phyloP scores from a whole-genome alignment of 2,329 filamentous ascomycete genomes.

The Sphaceloma murrayae region DNA sequence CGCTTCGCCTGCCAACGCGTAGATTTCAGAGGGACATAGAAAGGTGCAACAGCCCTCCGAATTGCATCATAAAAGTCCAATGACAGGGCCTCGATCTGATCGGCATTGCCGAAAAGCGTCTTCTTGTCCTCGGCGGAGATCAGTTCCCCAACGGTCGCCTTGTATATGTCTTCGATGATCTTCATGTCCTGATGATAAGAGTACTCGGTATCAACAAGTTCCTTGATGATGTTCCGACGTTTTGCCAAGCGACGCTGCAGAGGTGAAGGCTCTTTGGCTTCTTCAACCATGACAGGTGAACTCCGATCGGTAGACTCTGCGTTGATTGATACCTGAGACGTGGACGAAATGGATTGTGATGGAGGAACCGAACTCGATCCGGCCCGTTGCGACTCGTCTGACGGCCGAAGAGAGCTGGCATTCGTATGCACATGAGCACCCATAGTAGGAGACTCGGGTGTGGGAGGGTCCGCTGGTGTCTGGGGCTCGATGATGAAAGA shows the following conservation, averaged over 20 bases:
- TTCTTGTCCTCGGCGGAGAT: conserved; percentile 78
- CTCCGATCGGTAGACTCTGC: conserved; percentile 20
- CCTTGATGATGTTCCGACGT: conserved; percentile 76
- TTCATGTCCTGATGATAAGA: conserved; percentile 92
- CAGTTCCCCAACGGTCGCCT: conserved; percentile 69
- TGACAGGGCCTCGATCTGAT: conserved; percentile 82
- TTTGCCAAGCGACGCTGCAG: conserved; percentile 61
- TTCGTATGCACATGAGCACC: conserved; percentile 8
- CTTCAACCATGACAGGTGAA: conserved; percentile 24
- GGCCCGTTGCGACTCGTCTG: conserved; percentile 18
- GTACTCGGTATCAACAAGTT: conserved; percentile 86
- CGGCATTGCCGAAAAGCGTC: conserved; percentile 83
- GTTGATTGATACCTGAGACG: conserved; percentile 24
- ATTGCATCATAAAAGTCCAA: conserved; percentile 67
- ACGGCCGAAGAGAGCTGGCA: conserved; percentile 15
- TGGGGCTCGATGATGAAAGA: conserved; percentile 11
- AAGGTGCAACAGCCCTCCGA: conserved; percentile 66
- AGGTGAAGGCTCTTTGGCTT: conserved; percentile 30
- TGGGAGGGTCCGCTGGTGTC: conserved; percentile 6
- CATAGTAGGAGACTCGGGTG: conserved; percentile 17
- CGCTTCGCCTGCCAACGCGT: conserved; percentile 46
- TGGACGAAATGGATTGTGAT: conserved; percentile 30
- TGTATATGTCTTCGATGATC: conserved; percentile 95
- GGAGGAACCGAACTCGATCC: conserved; percentile 17
- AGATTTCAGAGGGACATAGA: conserved; percentile 60